Base-by-base conservation (phyloP, 2,329 filamentous ascomycete species). In the Metarhizium rileyi region DNA sequence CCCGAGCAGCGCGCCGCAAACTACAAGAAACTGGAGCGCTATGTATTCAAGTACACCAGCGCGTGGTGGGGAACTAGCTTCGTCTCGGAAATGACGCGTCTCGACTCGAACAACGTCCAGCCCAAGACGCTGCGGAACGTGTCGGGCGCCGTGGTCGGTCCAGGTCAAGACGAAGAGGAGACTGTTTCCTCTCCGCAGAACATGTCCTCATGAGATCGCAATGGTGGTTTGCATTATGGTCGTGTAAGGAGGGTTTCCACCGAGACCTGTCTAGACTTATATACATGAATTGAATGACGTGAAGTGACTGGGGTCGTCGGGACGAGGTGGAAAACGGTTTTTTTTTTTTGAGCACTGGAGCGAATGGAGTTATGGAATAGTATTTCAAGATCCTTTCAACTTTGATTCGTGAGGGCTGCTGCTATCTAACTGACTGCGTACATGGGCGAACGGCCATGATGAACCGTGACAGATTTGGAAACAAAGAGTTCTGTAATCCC, bases 61-160 rank as follows among this genome's bases (percentile, higher is more conserved):
- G 87, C 90, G 9, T 96, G 93, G 84, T 97, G 91, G 91, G 91
- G 91, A 25, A 81, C 90, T 65, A 90, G 86, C 56, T 97, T 97
- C 64, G 90, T 96, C 46, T 80, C 80, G 12, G 91, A 96, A 68
- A 77, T 97, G 66, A 76, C 69, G n/a, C 71, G 75, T 38, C 70
- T 80, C 35, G 70, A 65, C 44, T 57, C 66, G 14, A 68, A 68
- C 42, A 64, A 64, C 42, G 57, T 55, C 25, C 65, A 67, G 50
- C 57, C 65, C 49, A 72, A 71, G 63, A 70, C 67, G 4, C 47
- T 71, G 23, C 62, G 66, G 44, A 71, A 71, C 46, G 59, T 71
- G 7, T 67, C 65, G 4, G 70, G 68, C 10, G 66, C 66, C 5
- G 66, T 70, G 18, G 62, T 68, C 5, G 61, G 58, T 9, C 47